Base-by-base conservation (phyloP, 2,329 filamentous ascomycete species). In the Pseudopyrenochaeta lycopersici region DNA sequence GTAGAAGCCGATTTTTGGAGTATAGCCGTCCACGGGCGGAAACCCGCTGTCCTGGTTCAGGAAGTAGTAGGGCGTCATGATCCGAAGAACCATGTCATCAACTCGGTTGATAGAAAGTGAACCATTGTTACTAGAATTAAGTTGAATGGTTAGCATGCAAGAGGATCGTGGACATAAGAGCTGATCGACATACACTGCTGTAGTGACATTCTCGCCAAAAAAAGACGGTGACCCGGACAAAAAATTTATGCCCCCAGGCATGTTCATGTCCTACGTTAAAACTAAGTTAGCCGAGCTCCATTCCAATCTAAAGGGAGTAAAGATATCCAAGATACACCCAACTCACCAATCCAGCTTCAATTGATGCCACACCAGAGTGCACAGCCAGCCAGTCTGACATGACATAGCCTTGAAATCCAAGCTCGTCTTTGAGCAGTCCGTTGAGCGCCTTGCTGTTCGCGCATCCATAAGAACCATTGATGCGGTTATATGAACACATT, bases 401-500 rank as follows among this genome's bases (percentile, higher is more conserved):
- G 10, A 77, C 61, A 47, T 71, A 74, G 5, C 76, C 76, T 29
- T 81, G 76, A 66, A 83, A 83, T 11, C 80, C 81, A 1, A 84
- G 72, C 55, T 85, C 81, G 1, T 75, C 74, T 54, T 83, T 84
- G 14, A 85, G 70, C 5, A 84, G 63, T 5, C 79, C 80, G 49
- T 83, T 84, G 10, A 82, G 68, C 1, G 76, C 60, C 62, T 82
- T 70, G 9, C 52, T 62, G 40, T 75, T 76, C 29, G 74, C 61
- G 46, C 74, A 76, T 5, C 58, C 63, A 36, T 74, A 72, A 14
- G 40, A 45, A 10, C 64, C 63, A 30, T 76, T 75, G 42, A 74
- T 55, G 4, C 67, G 58, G 7, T 80, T 66, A 43, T 80, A 80
- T 0, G 70, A 76, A 58, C 87, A 89, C 87, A 89, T 89, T 33